These are phyloP conservation scores for Tylopilus sp. DNA, from an alignment of 768 basidiomycete genomes.

Conservation along the genomic window DNA sequence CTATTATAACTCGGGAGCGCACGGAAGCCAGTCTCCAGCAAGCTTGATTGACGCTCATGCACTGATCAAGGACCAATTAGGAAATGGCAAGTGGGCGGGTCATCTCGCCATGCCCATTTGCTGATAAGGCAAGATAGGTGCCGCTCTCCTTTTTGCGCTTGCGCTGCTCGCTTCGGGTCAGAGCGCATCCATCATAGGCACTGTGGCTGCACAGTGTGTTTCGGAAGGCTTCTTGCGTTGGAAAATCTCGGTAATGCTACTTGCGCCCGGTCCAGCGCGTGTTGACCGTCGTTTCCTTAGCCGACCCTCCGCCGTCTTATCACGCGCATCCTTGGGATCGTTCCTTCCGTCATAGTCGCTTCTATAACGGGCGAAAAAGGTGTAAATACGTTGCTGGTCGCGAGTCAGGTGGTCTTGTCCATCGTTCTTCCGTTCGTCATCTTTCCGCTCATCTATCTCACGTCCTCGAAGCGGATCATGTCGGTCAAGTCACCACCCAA, in stretches of 20 bases:
- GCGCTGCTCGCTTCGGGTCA: conserved; percentile 85
- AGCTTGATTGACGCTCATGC: conserved; percentile 83
- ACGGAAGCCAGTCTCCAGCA: conserved; percentile 47
- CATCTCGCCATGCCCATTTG: background rate
- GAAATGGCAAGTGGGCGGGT: conserved; percentile 50
- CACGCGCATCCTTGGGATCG: conserved; percentile 77
- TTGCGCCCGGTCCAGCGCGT: conserved; percentile 18
- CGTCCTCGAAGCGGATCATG: conserved; percentile 68
- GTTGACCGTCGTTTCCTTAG: conserved; percentile 38
- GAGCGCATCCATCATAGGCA: conserved; percentile 87
- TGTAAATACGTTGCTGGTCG: conserved; percentile 76
- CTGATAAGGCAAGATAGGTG: conserved; percentile 43
- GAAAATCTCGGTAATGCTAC: conserved; percentile 61
- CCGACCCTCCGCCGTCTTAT: conserved; percentile 74
- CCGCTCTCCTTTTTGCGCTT: conserved; percentile 85
- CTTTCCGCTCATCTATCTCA: conserved; percentile 77
- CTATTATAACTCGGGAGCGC: conserved; percentile 48
- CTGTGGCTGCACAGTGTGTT: conserved; percentile 86
- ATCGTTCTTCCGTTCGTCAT: conserved; percentile 83
- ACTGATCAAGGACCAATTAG: conserved; percentile 64
- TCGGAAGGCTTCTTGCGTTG: conserved; percentile 88
- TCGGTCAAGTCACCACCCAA: conserved; percentile 37
- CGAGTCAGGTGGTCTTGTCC: conserved; percentile 79
- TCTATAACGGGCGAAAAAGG: conserved; percentile 65
- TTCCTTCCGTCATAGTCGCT: conserved; percentile 81